Base-by-base conservation (phyloP, 1,139 yeast genomes). In the Blastobotrys ciferrii region DNA sequence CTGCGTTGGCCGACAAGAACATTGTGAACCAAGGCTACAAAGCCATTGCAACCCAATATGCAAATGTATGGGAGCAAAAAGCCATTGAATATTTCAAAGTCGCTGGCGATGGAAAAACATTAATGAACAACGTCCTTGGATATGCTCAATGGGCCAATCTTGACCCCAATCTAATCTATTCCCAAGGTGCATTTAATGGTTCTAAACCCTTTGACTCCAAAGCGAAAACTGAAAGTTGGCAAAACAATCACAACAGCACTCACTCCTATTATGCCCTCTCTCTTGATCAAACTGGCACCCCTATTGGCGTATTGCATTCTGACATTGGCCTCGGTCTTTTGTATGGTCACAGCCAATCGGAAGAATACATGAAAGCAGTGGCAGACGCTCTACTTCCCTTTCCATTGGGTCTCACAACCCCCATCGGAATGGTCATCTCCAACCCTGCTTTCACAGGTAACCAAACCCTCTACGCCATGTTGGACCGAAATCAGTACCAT, bases 381-480 rank as follows among this genome's bases (percentile, higher is more conserved):
- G 36, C 53, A 9, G 50, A 49, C 18, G 42, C 51, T 15, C 31
- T 49, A 15, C 28, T 49, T 6, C 51, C 53, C 4, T 49, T 49
- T 36, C 53, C 53, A 33, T 47, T 40, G 44, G 53, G 53, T 17
- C 44, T 47, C 12, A 28, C 48, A 30, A 44, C 49, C 1, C 53
- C 53, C 6, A 38, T 49, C 13, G 51, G 51, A 3, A 40, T 49
- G 49, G 39, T 47, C 11, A 50, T 47, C 2, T 48, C 51, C 14
- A 49, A 49, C 32, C 53, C 53, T 14, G 41, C 53, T 9, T 35
- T 47, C 48, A 50, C 48, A 15, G 25, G 46, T 15, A 47, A 49
- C 36, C 30, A 42, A 2, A 45, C 41, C 42, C 40, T 47, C 31
- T 47, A 33, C 32, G 46, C 35, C 2, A 40, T 25, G 15, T 47